Percentiles rank a stretch among this genome's conserved stretches.
These are phyloP conservation scores for Ogataea sp. DNA, from an alignment of 805 yeast species.

Conservation along the genomic window DNA sequence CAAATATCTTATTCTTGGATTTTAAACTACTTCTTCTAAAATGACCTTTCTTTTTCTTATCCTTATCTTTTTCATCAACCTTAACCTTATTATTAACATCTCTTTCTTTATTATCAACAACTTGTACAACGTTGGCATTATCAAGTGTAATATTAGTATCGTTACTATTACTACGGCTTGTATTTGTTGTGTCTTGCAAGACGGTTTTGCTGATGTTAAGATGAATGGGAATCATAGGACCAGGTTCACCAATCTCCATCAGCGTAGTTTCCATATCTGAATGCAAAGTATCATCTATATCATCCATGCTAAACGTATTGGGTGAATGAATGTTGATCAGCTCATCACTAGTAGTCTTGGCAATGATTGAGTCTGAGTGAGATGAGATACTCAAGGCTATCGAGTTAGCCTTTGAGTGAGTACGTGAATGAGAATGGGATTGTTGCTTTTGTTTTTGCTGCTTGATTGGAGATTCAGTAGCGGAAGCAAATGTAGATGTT, in stretches of 20 bases:
- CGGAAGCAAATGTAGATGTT: background rate
- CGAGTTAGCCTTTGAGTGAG: no score
- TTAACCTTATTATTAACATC: background rate
- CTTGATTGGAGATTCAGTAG: background rate
- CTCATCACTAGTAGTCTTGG: constrained; percentile 18
- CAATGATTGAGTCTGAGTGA: constrained; percentile 14
- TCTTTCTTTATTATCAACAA: background rate
- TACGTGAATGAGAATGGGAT: background rate
- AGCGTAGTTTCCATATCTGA: background rate
- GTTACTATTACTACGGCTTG: background rate
- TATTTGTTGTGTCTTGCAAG: background rate
- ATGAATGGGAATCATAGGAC: constrained; percentile 19
- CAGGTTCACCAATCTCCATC: constrained; percentile 26
- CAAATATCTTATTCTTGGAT: constrained; percentile 2
- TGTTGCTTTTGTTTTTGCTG: no score
- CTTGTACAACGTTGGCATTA: background rate
- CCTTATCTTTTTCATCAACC: no score
- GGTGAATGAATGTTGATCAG: constrained; percentile 3
- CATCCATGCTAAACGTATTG: background rate
- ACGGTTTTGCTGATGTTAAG: background rate
- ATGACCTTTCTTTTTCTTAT: no score
- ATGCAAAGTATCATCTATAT: background rate
- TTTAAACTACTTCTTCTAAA: background rate
- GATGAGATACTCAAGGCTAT: background rate
- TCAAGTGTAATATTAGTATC: background rate